Base-by-base conservation (phyloP, 148 eudicot genomes). In the Chenopodium berlandieri region DNA sequence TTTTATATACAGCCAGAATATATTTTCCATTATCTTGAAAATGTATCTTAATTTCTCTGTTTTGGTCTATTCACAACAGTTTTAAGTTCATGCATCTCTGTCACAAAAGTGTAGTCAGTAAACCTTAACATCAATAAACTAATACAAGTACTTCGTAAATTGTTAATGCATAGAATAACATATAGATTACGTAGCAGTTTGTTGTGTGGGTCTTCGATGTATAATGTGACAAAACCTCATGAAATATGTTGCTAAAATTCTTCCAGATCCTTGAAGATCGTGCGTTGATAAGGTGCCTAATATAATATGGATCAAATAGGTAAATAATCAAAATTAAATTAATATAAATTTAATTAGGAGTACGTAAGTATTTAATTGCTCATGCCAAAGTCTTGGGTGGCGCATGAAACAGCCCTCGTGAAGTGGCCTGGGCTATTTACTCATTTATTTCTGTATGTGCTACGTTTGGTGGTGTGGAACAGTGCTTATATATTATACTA, bases 381-480 rank as follows among this genome's bases (percentile, higher is more conserved):
- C 37, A 5, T 20, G 74, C 22, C 27, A 71, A 50, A 71, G 4
- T 19, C 14, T 71, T 37, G 74, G 23, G 74, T 31, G 19, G 46
- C 17, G 44, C 50, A 71, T 71, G 50, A 71, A 71, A 71, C 74
- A 71, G 0, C 50, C 74, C 52, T 71, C 50, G 74, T 71, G 74
- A 40, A 14, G 74, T 71, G 50, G 46, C 22, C 34, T 71, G 50
- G n/a, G n/a, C 34, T 34, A 3, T 11, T 44, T 40, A 19, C 44
- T 40, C 7, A 58, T 1, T 58, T 12, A 16, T 71, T 69, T 69
- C 37, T 4, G 20, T 69, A 69, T 22, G 73, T 69, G 47, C 73
- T 69, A 2, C 34, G 22, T 32, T 69, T 69, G 14, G 73, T 16
- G 32, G 71, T 65, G 14, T 25, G 14, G 63, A 58, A 12, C 6